Percentiles rank a stretch among this genome's conserved stretches.
Evolutionary conservation across 1,284 basidiomycete species (phyloP).

Genomic region (Kalmanozyma brasiliensis): DNA sequence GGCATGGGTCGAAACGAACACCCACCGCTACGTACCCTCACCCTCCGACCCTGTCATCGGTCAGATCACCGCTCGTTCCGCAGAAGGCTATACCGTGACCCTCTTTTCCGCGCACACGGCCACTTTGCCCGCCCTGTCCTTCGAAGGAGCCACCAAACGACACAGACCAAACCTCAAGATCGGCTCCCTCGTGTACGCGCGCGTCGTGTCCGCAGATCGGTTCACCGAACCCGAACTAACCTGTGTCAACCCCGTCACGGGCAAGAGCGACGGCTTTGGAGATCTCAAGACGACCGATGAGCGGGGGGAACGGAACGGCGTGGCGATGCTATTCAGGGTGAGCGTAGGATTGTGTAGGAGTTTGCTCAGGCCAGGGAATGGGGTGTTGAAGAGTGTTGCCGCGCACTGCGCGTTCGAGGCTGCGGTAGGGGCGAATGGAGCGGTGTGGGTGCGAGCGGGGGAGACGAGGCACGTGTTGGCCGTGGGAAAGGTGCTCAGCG

Average conservation of each 20-base stretch:
- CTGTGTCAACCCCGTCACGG: conserved; percentile 60
- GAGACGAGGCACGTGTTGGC: conserved; percentile 53
- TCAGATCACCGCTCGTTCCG: conserved; percentile 59
- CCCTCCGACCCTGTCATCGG: conserved; percentile 57
- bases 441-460: conserved; percentile 57
- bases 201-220: conserved; percentile 49
- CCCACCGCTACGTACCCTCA: conserved; percentile 51
- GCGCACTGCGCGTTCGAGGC: conserved; percentile 63
- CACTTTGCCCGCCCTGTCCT: conserved; percentile 60
- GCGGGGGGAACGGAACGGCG: conserved; percentile 27
- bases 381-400: conserved; percentile 49
- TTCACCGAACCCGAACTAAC: conserved; percentile 64
- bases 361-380: conserved; percentile 23
- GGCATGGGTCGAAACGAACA: conserved; percentile 57
- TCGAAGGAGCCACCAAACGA: conserved; percentile 66
- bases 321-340: conserved; percentile 42
- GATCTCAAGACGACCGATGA: conserved; percentile 56
- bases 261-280: conserved; percentile 62
- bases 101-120: conserved; percentile 55
- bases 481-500: conserved; percentile 49
- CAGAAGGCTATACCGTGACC: conserved; percentile 60
- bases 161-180: conserved; percentile 64
- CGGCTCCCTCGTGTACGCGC: conserved; percentile 62
- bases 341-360: conserved; percentile 44
- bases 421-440: conserved; percentile 62